Percentiles rank a stretch among this genome's conserved stretches.
Conservation (phyloP, 768 basidiomycete genomes). For the Suillus bovinus region DNA sequence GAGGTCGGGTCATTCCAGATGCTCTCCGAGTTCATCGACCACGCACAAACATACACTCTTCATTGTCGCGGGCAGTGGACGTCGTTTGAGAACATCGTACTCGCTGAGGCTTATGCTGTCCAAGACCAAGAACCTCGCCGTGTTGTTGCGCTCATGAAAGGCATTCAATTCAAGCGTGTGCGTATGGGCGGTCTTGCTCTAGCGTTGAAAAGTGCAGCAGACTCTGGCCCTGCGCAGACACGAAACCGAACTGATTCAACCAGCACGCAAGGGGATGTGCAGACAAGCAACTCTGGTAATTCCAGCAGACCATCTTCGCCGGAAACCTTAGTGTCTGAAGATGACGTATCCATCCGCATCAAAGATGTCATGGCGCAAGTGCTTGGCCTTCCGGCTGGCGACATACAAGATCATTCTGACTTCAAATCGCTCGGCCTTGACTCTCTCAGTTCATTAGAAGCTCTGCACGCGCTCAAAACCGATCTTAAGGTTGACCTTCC, state of each 20-base stretch:
- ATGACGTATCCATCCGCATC: constrained; percentile 24
- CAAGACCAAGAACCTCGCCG: constrained; percentile 33
- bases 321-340: constrained; percentile 41
- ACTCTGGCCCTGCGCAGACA: constrained; percentile 9
- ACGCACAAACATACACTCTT: constrained; percentile 45
- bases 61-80: constrained; percentile 50
- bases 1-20: constrained; percentile 50
- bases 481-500: constrained; percentile 47
- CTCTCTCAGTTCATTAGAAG: constrained; percentile 66
- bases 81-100: constrained; percentile 44
- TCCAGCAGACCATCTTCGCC: constrained; percentile 34
- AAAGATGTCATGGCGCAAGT: constrained; percentile 45
- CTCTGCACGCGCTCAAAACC: constrained; percentile 45
- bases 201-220: constrained; percentile 40
- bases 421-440: constrained; percentile 63
- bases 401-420: constrained; percentile 45
- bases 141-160: constrained; percentile 58
- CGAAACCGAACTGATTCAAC: constrained; percentile 30
- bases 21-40: constrained; percentile 43
- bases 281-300: constrained; percentile 10
- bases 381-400: constrained; percentile 31
- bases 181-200: constrained; percentile 49
- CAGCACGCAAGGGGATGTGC: constrained; percentile 18
- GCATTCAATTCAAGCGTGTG: constrained; percentile 60
- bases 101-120: constrained; percentile 55